Conservation (phyloP, 257 asterid species). For the Solanum gandarillasii region DNA sequence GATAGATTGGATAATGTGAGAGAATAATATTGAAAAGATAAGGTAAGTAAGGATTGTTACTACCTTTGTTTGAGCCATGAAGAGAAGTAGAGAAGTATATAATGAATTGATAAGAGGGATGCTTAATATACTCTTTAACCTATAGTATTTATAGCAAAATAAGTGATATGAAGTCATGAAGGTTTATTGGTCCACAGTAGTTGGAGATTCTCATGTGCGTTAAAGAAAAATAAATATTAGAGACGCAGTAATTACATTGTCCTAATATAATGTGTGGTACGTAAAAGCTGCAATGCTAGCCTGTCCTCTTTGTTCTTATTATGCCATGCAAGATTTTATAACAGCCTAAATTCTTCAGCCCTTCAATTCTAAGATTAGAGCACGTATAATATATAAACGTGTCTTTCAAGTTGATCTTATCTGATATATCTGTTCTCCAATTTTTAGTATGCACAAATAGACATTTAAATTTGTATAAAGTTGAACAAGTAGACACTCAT, state of each 20-base stretch:
- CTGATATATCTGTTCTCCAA: too few relatives aligned
- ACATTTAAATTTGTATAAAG: too few relatives aligned
- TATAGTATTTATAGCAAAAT: conserved; percentile 28
- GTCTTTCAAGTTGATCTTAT: too few relatives aligned
- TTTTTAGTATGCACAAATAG: too few relatives aligned
- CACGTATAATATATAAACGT: too few relatives aligned
- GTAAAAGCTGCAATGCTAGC: not conserved
- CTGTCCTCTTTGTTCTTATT: not conserved
- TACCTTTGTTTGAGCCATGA: conserved; percentile 25
- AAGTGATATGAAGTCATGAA: not conserved
- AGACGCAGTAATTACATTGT: not conserved
- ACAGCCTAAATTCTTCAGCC: not conserved
- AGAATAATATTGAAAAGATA: conserved; percentile 21
- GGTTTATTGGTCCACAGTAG: conserved; percentile 17
- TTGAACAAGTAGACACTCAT: too few relatives aligned
- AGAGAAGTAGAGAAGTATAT: not conserved
- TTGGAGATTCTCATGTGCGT: conserved; percentile 21
- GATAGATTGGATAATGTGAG: conserved; percentile 18
- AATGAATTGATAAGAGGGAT: not conserved
- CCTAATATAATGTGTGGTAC: not conserved
- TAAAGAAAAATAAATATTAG: not conserved
- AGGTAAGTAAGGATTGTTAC: conserved; percentile 10
- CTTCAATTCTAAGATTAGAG: not conserved
- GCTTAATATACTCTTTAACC: conserved; percentile 14
- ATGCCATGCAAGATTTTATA: not conserved